These are phyloP conservation scores for Coffea canephora DNA, from an alignment of 257 asterid species.

Conservation along the genomic window DNA sequence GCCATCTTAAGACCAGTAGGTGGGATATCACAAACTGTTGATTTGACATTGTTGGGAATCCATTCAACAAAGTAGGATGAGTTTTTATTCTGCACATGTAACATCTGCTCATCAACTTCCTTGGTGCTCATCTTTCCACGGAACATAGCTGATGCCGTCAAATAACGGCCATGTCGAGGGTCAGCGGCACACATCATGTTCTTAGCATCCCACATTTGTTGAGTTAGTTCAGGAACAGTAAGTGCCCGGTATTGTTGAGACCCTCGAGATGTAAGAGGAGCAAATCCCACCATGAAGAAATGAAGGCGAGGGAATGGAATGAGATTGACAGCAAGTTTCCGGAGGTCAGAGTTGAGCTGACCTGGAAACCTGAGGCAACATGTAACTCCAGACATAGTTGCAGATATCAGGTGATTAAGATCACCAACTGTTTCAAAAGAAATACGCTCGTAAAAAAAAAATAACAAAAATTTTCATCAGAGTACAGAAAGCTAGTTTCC, in stretches of 20 bases:
- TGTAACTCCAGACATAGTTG: constrained; percentile 53
- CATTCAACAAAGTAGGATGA: constrained; percentile 50
- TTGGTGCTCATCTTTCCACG: constrained; percentile 61
- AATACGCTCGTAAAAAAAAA: too few species aligned
- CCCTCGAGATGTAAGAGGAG: constrained; percentile 44
- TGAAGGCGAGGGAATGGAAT: constrained; percentile 56
- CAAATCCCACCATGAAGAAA: constrained; percentile 55
- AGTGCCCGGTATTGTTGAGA: constrained; percentile 44
- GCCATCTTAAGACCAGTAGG: constrained; percentile 57
- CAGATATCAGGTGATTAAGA: constrained; percentile 48
- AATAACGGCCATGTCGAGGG: constrained; percentile 52
- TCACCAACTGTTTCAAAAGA: constrained; percentile 43
- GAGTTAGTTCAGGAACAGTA: constrained; percentile 47
- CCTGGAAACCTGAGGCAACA: constrained; percentile 54
- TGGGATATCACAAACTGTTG: constrained; percentile 58
- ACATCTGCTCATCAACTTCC: constrained; percentile 54
- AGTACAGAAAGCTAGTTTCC: too few species aligned
- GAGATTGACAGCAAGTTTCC: constrained; percentile 47
- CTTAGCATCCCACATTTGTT: constrained; percentile 56
- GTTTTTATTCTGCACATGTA: constrained; percentile 47
- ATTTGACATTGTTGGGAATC: constrained; percentile 53
- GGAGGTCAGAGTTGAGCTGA: constrained; percentile 52
- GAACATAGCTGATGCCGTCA: constrained; percentile 56
- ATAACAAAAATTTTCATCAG: too few species aligned
- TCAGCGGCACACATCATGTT: constrained; percentile 58